Conservation (phyloP, 257 asterid species). For the Asclepias syriaca region DNA sequence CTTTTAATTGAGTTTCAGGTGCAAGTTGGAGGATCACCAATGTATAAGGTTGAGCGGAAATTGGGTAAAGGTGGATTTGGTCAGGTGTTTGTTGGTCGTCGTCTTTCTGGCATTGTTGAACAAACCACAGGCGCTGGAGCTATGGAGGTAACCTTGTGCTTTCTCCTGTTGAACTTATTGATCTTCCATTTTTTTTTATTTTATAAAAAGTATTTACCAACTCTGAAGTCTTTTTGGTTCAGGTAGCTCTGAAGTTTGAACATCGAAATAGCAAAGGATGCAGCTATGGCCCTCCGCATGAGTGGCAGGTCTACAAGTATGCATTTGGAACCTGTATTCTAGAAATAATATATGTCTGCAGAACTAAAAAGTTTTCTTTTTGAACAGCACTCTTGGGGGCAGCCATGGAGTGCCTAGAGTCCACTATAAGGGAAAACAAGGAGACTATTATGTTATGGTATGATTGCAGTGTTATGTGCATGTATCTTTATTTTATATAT, state of each 20-base stretch:
- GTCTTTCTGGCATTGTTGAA: conserved; percentile 29
- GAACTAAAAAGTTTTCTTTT: background rate
- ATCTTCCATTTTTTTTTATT: background rate
- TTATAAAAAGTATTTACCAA: background rate
- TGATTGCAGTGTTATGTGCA: conserved; percentile 6
- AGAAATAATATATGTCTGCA: background rate
- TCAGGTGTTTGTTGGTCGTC: conserved; percentile 44
- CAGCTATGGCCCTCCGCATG: conserved; percentile 45
- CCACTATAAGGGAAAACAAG: conserved; percentile 43
- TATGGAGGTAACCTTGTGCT: conserved; percentile 24
- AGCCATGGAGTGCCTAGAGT: conserved; percentile 46
- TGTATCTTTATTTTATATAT: background rate
- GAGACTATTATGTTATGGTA: conserved; percentile 47
- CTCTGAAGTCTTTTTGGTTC: background rate
- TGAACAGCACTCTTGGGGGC: conserved; percentile 42
- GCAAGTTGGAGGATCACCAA: conserved; percentile 43
- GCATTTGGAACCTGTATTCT: conserved; percentile 9
- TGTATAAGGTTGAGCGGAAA: conserved; percentile 41
- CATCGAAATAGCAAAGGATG: conserved; percentile 50
- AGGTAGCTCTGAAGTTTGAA: conserved; percentile 50
- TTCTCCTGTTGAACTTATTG: background rate
- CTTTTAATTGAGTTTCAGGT: conserved; percentile 27
- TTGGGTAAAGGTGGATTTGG: conserved; percentile 52
- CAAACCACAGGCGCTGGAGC: conserved; percentile 30
- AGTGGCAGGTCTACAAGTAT: conserved; percentile 49